Evolutionary conservation across 805 yeast genomes (phyloP).

Genomic region (Wickerhamiella hasegawae): DNA sequence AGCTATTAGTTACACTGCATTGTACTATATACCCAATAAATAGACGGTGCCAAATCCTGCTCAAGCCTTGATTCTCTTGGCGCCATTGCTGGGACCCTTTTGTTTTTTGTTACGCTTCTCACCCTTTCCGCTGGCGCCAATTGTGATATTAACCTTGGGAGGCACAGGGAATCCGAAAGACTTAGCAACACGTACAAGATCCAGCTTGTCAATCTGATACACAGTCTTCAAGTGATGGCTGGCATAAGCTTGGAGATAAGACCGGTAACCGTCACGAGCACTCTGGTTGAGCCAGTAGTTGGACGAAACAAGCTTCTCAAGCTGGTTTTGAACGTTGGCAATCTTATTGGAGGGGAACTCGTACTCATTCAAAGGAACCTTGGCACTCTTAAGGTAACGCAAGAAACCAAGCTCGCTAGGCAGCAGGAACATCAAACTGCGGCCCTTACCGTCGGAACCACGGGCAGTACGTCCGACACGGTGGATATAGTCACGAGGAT

Average conservation of each 20-base stretch:
- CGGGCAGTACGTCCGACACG: slow-evolving; percentile 99
- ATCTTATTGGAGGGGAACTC: slow-evolving; percentile 90
- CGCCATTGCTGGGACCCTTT: no score
- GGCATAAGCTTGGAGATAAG: slow-evolving; percentile 94
- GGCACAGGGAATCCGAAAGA: slow-evolving; percentile 86
- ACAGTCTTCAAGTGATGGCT: slow-evolving; percentile 93
- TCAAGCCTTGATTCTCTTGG: slow-evolving; percentile 2
- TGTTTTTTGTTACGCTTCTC: slow-evolving; percentile 2
- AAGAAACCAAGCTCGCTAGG: slow-evolving; percentile 91
- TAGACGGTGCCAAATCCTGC: neutral
- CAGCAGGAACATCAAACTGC: slow-evolving; percentile 84
- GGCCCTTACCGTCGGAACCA: slow-evolving; percentile 71
- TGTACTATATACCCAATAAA: no score
- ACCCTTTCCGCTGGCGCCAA: slow-evolving; percentile 68
- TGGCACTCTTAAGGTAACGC: slow-evolving; percentile 88
- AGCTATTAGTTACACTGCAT: no score
- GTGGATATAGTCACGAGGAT: slow-evolving; percentile 97
- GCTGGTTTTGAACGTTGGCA: slow-evolving; percentile 89
- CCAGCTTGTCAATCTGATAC: slow-evolving; percentile 88
- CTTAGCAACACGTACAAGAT: slow-evolving; percentile 84
- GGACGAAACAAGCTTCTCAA: slow-evolving; percentile 77
- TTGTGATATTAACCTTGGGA: slow-evolving; percentile 90
- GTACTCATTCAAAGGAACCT: slow-evolving; percentile 92
- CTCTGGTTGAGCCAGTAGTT: slow-evolving; percentile 87
- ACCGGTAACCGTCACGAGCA: slow-evolving; percentile 94